These are phyloP conservation scores for Citrus medica DNA, from an alignment of 345 rosid species.

Conservation along the genomic window DNA sequence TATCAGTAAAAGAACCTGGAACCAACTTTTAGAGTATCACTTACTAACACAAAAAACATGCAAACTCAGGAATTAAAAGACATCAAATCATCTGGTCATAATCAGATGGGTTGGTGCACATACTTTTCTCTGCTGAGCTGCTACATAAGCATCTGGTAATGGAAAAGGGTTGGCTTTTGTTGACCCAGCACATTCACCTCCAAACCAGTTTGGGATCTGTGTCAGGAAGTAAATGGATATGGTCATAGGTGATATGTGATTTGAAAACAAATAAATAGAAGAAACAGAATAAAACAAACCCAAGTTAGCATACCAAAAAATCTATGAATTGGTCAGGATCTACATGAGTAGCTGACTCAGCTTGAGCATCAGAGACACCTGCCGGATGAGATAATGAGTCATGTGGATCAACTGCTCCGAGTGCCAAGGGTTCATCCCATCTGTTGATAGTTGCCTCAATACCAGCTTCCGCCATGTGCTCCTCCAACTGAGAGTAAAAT, in stretches of 20 bases:
- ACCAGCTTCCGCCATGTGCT: conserved; percentile 86
- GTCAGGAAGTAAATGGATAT: conserved; percentile 6
- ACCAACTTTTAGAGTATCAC: not conserved
- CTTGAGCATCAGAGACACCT: conserved; percentile 88
- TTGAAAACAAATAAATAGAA: not conserved
- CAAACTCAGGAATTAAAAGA: not conserved
- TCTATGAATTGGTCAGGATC: conserved; percentile 93
- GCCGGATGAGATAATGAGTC: conserved; percentile 98
- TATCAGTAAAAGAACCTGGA: not conserved
- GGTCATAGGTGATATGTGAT: not conserved
- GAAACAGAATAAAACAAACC: not conserved
- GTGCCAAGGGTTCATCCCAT: conserved; percentile 86
- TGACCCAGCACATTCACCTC: conserved; percentile 59
- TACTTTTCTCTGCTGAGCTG: conserved; percentile 86
- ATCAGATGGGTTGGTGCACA: conserved; percentile 10
- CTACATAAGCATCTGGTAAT: conserved; percentile 65
- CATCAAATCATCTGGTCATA: conserved; percentile 9
- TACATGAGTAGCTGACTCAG: conserved; percentile 74
- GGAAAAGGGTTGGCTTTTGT: conserved; percentile 89
- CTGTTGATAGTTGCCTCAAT: conserved; percentile 71
- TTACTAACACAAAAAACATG: conserved; percentile 5
- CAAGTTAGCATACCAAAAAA: conserved; percentile 61
- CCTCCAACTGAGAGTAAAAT: conserved; percentile 83
- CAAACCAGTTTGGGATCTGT: conserved; percentile 95
- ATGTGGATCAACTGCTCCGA: conserved; percentile 92